Base-by-base conservation (phyloP, 345 rosid genomes). In the Citrus medica region DNA sequence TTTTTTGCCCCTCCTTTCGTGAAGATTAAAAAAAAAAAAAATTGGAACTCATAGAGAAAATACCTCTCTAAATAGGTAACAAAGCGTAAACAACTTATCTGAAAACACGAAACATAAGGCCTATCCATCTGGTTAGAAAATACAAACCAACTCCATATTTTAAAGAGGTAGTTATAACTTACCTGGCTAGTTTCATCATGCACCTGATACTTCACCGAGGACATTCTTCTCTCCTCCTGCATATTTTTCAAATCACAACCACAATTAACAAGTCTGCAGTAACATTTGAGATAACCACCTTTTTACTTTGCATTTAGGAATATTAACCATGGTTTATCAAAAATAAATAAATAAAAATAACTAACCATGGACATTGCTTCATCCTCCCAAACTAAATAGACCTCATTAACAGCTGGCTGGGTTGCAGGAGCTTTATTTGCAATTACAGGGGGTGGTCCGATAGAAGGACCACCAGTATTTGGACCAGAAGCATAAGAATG, bases 111-210 rank as follows among this genome's bases (percentile, higher is more conserved):
- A 81, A 82, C 81, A 90, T 83, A 80, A 81, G 84, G 92, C 90
- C 92, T 96, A 90, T 87, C 88, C 82, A 87, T 83, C 85, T 85
- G 92, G 94, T 92, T 87, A 90, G 98, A 89, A 67, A 67, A 85
- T 74, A 84, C 80, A 86, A 86, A 85, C 83, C 81, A 85, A 87
- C 81, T 83, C 82, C 89, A 73, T 82, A 83, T 78, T 75, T 74
- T 73, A 61, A 82, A 85, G 75, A 86, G 88, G 88, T 71, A 86
- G 90, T 84, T 85, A 85, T 85, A 87, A 96, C 99, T 96, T 96
- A 96, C 99, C 99, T 96, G 99, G 99, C 95, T 94, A 80, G 94
- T 96, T 89, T 96, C 99, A 85, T 96, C 99, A 88, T 96, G 99
- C 90, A 94, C 92, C 92, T 96, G 98, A 94, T 94, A 96, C 87